Conservation (phyloP, 805 yeast species). For the Candida jianshihensis region DNA sequence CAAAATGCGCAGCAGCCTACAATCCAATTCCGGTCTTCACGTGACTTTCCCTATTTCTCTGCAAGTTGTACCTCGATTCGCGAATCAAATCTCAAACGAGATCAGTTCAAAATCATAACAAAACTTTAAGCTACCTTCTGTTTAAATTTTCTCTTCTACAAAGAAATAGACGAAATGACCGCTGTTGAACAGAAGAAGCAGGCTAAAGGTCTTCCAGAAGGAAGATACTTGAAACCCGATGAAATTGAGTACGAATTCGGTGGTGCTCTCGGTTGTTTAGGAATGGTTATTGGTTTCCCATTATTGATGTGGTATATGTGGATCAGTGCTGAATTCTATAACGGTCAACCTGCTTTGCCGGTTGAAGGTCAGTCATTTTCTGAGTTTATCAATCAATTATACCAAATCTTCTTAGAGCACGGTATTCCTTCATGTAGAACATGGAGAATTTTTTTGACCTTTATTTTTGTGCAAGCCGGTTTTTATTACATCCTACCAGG, state of each 20-base stretch:
- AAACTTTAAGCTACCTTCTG: no score
- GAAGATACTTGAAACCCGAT: conserved; percentile 37
- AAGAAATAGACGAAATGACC: conserved; percentile 5
- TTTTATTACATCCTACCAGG: conserved; percentile 88
- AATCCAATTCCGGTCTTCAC: no score
- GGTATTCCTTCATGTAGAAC: conserved; percentile 56
- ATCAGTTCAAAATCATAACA: no score
- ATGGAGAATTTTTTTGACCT: conserved; percentile 66
- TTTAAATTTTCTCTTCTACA: no score
- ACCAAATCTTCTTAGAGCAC: conserved; percentile 37
- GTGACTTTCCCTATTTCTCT: no score
- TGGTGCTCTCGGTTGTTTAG: conserved; percentile 81
- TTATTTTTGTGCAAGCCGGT: conserved; percentile 58
- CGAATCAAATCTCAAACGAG: no score
- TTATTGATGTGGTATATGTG: conserved; percentile 94
- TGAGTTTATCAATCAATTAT: conserved; percentile 40
- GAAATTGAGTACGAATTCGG: conserved; percentile 85
- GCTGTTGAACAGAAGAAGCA: neutral
- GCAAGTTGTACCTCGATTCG: no score
- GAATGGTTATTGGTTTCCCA: conserved; percentile 93
- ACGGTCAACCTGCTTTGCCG: conserved; percentile 70
- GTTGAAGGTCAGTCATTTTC: conserved; percentile 36
- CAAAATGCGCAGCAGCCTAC: no score
- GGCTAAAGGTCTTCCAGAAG: conserved; percentile 10
- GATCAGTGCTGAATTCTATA: conserved; percentile 78